Base-by-base conservation (phyloP, 257 asterid species). In the Ehretia macrophylla region DNA sequence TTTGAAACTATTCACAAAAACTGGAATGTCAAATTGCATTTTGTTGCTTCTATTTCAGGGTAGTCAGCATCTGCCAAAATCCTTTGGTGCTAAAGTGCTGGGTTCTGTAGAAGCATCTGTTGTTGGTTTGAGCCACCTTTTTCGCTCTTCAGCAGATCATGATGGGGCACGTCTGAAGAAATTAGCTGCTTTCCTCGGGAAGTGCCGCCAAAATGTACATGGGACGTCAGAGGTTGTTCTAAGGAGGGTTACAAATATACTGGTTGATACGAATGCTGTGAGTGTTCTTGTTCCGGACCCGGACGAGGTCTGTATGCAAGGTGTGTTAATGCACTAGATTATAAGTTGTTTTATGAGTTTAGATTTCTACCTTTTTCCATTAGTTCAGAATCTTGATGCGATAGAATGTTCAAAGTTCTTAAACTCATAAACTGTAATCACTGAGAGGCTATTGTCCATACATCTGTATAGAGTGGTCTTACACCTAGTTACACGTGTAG, bases 121-220 rank as follows among this genome's bases (percentile, higher is more conserved):
- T 55, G 95, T 80, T 71, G 97, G 97, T 71, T 32, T 83, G 72
- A 83, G 88, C 78, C 86, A 84, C 76, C 80, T 90, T 60, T 90
- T 72, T 82, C 86, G 83, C 56, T 66, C 81, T 48, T 74, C 92
- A 38, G 78, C 76, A 12, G 97, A 90, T 77, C 73, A 81, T 59
- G 72, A 55, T 68, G 97, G 97, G 58, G 65, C 77, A 57, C 82
- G 77, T 55, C 78, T 84, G 72, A 90, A 83, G 75, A 90, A 81
- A 77, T 76, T 90, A 70, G 97, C 95, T 57, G 44, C 56, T 22
- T 77, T 84, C 74, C 92, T 90, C 60, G 68, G 81, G 64, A 84
- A 77, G 68, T 81, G 88, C 70, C 60, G 48, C 63, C 78, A 62
- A 69, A 81, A 83, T 73, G 71, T 62, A 68, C 66, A 76, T 76